Base-by-base conservation (phyloP, 1,139 yeast species). In the Protomyces inundatus region DNA sequence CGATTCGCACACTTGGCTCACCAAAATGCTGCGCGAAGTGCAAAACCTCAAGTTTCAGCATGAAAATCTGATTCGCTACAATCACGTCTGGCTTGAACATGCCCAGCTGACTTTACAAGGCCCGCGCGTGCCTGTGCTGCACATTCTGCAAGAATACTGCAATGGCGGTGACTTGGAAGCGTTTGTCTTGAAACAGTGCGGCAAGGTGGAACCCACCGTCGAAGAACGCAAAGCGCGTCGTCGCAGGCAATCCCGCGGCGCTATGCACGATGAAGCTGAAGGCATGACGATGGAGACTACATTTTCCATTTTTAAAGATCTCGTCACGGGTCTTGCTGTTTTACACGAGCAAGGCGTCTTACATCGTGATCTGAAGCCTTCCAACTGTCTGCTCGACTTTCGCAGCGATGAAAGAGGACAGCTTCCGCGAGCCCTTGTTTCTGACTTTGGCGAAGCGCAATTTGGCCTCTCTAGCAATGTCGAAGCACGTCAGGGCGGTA, bases 361-460 rank as follows among this genome's bases (percentile, higher is more conserved):
- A 23, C 97, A 90, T 71, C 79, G 97, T 32, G 97, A 90, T 73
- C 77, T 90, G 67, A 90, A 90, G 70, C 96, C 97, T 0, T 87
- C 95, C 0, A 90, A 90, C 70, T 89, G 96, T 73, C 76, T 90
- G 37, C 69, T 66, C 4, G 70, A 66, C 35, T 58, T 66, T 45
- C 69, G 69, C 0, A 74, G 73, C 1, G 69, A 76, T 0, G 67
- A 70, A 1, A 23, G 45, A 6, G n/a, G 56, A 4, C 68, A 70
- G 32, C 75, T 86, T 5, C 96, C 96, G 0, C 82, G 81, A 32
- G 82, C 88, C 0, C 78, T 89, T 23, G 93, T 90, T 9, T 86
- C 95, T 46, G 97, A 90, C 75, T 87, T 90, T 73, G 97, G 97
- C 1, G 97, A 90, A 73, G 89, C 95, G 3, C 89, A 88, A 68